phyloP scores from a whole-genome alignment of 305 asterid species.

The Plantago lanceolata region DNA sequence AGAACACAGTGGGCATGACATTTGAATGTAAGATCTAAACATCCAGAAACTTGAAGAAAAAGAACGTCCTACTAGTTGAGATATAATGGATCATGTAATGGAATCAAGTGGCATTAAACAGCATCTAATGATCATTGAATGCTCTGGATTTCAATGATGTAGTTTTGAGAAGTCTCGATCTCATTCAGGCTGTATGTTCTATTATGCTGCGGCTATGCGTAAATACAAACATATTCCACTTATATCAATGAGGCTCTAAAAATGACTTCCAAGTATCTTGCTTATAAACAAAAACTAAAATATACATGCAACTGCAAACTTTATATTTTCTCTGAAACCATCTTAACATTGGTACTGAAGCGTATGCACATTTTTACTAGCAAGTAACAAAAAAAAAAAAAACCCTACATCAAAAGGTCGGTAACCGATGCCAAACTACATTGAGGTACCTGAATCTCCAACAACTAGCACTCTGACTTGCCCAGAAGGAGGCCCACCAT shows the following conservation, averaged over 20 bases:
- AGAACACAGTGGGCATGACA: constrained; percentile 15
- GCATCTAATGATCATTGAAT: background rate
- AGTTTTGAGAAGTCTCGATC: too few relatives aligned
- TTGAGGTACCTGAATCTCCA: constrained; percentile 53
- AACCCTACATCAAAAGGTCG: background rate
- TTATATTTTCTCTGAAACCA: background rate
- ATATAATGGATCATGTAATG: background rate
- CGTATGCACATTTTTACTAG: background rate
- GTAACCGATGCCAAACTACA: constrained; percentile 1
- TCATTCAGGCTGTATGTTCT: too few relatives aligned
- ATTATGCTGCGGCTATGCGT: too few relatives aligned
- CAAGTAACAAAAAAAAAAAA: constrained; percentile 1
- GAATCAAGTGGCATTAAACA: background rate
- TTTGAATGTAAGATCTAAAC: background rate
- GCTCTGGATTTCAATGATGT: background rate
- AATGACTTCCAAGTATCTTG: constrained; percentile 14
- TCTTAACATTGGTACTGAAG: background rate
- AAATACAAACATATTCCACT: background rate
- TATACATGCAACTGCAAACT: constrained; percentile 2
- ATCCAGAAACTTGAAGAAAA: background rate
- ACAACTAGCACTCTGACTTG: constrained; percentile 88
- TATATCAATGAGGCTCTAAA: background rate
- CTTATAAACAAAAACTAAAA: constrained; percentile 14
- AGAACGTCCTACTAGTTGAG: background rate
- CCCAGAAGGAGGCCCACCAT: constrained; percentile 86